Base-by-base conservation (phyloP, 129 eudicot species). In the Calendula officinalis region DNA sequence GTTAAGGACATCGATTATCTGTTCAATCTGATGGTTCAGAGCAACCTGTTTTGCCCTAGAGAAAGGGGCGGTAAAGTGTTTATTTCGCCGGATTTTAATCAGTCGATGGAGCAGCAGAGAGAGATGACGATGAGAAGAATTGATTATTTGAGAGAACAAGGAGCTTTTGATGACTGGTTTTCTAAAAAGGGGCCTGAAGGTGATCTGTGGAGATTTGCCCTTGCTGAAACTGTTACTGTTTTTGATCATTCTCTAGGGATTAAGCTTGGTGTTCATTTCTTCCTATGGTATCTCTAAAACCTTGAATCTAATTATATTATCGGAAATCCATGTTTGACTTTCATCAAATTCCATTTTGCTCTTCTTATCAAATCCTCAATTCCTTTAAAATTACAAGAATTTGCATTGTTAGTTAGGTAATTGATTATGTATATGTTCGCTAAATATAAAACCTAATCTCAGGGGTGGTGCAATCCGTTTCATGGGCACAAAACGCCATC, bases 401-500 rank as follows among this genome's bases (percentile, higher is more conserved):
- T 22, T 22, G 30, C 30, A 22, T 22, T 22, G 2, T 22, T 22
- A 22, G 30, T 22, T 22, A 22, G 1, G 1, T 22, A 50, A 27
- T 2, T 50, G 7, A 33, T 36, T 13, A 14, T 34, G 48, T 11
- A 9, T 7, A 56, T 56, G 47, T n/a, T 46, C 15, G 30, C 30
- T 22, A 22, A 22, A 12, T 48, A 32, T 51, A 37, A 55, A 6
- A 34, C 5, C 13, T 59, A 36, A 73, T 61, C 75, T 50, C 87
- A 92, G 98, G 98, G 96, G 95, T 54, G 96, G 96, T 64, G 96
- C 96, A 5, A 73, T 92, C 78, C 84, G 81, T 62, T 92, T 85
- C 80, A 85, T 92, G 81, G 98, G 98, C 41, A 84, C 96, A 14
- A 83, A 92, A 70, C 80, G 90, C 9, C 98, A 92, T 73, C 98